Base-by-base conservation (phyloP, 2,329 filamentous ascomycete species). In the Hymenoscyphus salicellus region DNA sequence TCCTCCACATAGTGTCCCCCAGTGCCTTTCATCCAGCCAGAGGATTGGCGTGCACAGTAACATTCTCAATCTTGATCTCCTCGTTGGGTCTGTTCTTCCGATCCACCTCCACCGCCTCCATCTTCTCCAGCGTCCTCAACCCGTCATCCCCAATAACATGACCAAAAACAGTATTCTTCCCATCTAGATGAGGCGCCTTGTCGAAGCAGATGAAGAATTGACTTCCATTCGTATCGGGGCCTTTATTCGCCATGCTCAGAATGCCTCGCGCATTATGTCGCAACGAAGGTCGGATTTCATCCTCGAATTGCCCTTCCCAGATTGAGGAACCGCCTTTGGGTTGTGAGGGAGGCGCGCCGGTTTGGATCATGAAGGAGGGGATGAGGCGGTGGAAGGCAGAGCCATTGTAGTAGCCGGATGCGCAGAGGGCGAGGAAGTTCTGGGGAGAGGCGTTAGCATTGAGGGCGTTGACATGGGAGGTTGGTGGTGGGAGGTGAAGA, bases 391-490 rank as follows among this genome's bases (percentile, higher is more conserved):
- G 91, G 78, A 95, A 90, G 67, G 89, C 88, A 28, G 89, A 92
- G 73, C 78, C 78, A 75, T 91, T 81, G 80, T 93, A 95, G 81
- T 90, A 92, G 73, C 82, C 83, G 10, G 90, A 92, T 59, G 90
- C 91, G 81, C 90, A 93, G 68, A 95, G 88, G 61, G 91, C 91
- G 70, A 96, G 87, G 79, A 96, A 96, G 81, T 96, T 96, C 88
- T 92, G 75, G n/a, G 58, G 16, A 23, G 52, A 14, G 32, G 55
- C 55, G 49, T 67, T 66, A 71, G 63, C 14, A 38, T 38, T 38
- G 36, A 38, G 36, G 36, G 36, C 36, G 36, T 38, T 16, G 36
- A 38, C 36, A 38, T 38, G 36, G 36, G 36, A 38, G 57, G 60
- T 64, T 52, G 58, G 23, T 26, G 33, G 56, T 49, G 36, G 41